A percentile compares a stretch with the other conserved stretches of the same genome.
Evolutionary conservation across 257 asterid genomes (phyloP).

Genomic region (Eucommia ulmoides): DNA sequence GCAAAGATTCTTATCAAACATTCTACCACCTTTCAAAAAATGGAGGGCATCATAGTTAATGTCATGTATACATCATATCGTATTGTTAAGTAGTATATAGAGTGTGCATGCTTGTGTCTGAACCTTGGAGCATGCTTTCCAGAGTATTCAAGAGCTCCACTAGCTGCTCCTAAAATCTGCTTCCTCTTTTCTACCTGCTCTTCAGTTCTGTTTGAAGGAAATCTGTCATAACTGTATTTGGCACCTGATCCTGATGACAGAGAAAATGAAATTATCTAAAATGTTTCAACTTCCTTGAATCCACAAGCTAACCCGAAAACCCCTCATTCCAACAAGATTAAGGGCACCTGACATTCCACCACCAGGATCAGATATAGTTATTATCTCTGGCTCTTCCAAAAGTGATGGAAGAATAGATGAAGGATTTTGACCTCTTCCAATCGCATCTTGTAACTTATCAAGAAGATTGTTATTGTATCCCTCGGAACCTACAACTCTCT

Average conservation of each 20-base stretch:
- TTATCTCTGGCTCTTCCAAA: constrained; percentile 43
- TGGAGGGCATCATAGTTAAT: too few species aligned
- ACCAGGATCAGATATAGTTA: constrained; percentile 55
- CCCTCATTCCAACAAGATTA: neutral
- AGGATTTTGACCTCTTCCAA: constrained; percentile 88
- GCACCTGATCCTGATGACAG: constrained; percentile 34
- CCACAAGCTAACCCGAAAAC: neutral
- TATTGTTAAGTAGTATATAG: neutral
- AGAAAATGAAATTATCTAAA: neutral
- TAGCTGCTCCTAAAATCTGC: constrained; percentile 80
- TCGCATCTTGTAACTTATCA: constrained; percentile 91
- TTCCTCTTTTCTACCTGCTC: constrained; percentile 87
- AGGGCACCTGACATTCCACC: constrained; percentile 42
- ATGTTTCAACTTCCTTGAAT: constrained; percentile 1
- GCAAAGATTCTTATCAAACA: too few species aligned
- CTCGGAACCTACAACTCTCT: constrained; percentile 79
- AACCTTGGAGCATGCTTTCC: constrained; percentile 60
- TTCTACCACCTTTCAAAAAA: too few species aligned
- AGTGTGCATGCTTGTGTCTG: constrained; percentile 1
- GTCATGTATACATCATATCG: too few species aligned
- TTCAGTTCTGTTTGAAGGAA: constrained; percentile 73
- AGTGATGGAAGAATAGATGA: constrained; percentile 49
- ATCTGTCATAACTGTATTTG: constrained; percentile 61
- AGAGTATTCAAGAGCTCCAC: constrained; percentile 76
- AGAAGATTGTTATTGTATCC: constrained; percentile 69